Evolutionary conservation across 2,329 filamentous ascomycete species (phyloP).

Genomic region (Tolypocladium tropicale): DNA sequence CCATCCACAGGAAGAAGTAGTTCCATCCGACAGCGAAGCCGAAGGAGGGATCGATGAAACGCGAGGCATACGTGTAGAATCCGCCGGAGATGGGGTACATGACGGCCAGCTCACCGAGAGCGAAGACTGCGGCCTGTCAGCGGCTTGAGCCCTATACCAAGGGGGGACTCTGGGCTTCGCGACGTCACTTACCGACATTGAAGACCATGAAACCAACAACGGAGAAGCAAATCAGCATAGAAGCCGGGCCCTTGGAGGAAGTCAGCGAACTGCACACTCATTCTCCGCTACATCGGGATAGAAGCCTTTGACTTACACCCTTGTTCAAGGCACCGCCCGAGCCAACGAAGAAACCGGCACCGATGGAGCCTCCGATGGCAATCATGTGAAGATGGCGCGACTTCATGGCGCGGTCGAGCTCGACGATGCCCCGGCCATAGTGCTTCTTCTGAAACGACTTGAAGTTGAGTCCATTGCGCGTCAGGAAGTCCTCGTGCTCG

Average conservation of each 20-base stretch:
- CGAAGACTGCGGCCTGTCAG: constrained; percentile 32
- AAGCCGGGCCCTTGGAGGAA: constrained; percentile 22
- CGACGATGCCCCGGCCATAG: constrained; percentile 18
- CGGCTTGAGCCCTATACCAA: background rate
- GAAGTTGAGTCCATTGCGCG: constrained; percentile 23
- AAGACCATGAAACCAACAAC: constrained; percentile 53
- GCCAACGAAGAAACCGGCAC: constrained; percentile 53
- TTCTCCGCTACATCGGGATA: background rate
- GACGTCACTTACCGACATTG: constrained; percentile 37
- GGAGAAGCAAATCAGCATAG: constrained; percentile 38
- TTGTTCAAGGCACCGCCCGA: constrained; percentile 42
- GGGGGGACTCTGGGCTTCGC: too few relatives aligned
- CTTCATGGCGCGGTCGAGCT: constrained; percentile 40
- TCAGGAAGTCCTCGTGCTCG: constrained; percentile 20
- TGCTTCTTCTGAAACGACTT: constrained; percentile 23
- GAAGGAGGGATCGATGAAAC: constrained; percentile 53
- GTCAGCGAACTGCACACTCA: background rate
- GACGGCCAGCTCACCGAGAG: constrained; percentile 50
- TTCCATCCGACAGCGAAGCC: constrained; percentile 42
- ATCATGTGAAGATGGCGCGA: constrained; percentile 52
- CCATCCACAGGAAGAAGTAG: constrained; percentile 37
- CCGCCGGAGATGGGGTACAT: constrained; percentile 53
- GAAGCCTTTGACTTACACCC: constrained; percentile 28
- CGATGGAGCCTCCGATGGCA: constrained; percentile 50
- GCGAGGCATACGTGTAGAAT: constrained; percentile 51